Percentiles rank a stretch among this genome's conserved stretches.
phyloP scores from a whole-genome alignment of 208 protist species.

The Trypanosoma caninum region DNA sequence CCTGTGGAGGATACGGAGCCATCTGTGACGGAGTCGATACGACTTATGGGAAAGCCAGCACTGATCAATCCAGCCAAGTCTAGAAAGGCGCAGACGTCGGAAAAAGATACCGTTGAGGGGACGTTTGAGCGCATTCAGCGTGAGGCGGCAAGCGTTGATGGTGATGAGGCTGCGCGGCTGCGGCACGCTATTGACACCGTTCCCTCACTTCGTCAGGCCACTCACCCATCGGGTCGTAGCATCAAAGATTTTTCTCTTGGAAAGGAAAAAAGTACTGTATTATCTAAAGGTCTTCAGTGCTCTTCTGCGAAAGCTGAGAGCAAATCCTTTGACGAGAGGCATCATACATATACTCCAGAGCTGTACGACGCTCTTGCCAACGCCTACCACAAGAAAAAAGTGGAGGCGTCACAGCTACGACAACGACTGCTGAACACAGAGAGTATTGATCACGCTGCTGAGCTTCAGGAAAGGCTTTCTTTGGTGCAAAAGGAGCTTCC shows the following conservation, averaged over 20 bases:
- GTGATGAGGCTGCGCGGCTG: conserved; percentile 54
- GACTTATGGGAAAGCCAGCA: conserved; percentile 76
- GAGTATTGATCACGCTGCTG: conserved; percentile 54
- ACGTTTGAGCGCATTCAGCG: conserved; percentile 55
- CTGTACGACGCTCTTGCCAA: conserved; percentile 61
- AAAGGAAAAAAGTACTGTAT: conserved; percentile 24
- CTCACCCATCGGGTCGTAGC: conserved; percentile 47
- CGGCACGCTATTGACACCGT: conserved; percentile 54
- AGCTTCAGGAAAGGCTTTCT: conserved; percentile 60
- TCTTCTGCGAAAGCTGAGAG: not conserved
- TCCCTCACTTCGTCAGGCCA: conserved; percentile 60
- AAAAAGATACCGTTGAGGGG: conserved; percentile 37
- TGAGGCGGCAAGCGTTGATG: conserved; percentile 58
- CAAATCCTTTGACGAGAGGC: conserved; percentile 12
- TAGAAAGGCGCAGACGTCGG: conserved; percentile 31
- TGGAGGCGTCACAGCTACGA: conserved; percentile 79
- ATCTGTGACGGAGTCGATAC: conserved; percentile 86
- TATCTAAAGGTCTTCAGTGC: not conserved
- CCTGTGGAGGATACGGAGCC: conserved; percentile 59
- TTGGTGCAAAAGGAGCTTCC: conserved; percentile 45
- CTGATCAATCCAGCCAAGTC: conserved; percentile 43
- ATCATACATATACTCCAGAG: conserved; percentile 33
- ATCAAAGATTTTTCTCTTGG: conserved; percentile 81
- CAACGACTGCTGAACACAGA: conserved; percentile 68
- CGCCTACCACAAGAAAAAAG: conserved; percentile 83